These are phyloP conservation scores for Candida sojae DNA, from an alignment of 1,139 yeast species.

Conservation along the genomic window DNA sequence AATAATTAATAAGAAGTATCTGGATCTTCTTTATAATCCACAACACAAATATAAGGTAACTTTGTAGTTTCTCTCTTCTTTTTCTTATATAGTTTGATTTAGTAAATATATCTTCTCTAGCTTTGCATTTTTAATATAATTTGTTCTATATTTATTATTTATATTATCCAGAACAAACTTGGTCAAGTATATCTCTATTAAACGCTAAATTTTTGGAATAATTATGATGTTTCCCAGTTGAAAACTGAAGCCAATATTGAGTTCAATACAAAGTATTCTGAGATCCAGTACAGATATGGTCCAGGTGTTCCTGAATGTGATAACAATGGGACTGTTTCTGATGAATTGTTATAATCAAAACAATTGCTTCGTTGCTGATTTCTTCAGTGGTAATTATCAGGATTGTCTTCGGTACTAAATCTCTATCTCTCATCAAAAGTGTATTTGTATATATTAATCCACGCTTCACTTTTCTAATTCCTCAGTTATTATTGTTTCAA, in stretches of 20 bases:
- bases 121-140: too few species aligned
- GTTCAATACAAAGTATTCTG: slow-evolving; percentile 49
- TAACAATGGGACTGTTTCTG: slow-evolving; percentile 23
- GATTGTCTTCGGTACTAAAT: slow-evolving; percentile 9
- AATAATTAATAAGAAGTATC: too few species aligned
- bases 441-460: background rate
- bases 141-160: slow-evolving; percentile 20
- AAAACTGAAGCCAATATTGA: slow-evolving; percentile 34
- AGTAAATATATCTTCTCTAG: too few species aligned
- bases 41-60: too few species aligned
- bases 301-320: slow-evolving; percentile 51
- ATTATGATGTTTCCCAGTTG: slow-evolving; percentile 35
- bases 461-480: slow-evolving; percentile 9
- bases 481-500: slow-evolving; percentile 11
- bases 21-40: too few species aligned
- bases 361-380: slow-evolving; percentile 32
- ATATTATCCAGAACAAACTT: slow-evolving; percentile 43
- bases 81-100: too few species aligned
- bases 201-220: too few species aligned
- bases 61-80: too few species aligned
- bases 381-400: slow-evolving; percentile 14
- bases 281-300: slow-evolving; percentile 52
- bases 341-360: slow-evolving; percentile 25
- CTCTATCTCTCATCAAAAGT: background rate
- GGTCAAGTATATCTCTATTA: slow-evolving; percentile 55